A percentile compares a stretch with the other conserved stretches of the same genome.
phyloP scores from a whole-genome alignment of 176 grass and related monocot genomes.

The Rhipidocladum racemiflorum region DNA sequence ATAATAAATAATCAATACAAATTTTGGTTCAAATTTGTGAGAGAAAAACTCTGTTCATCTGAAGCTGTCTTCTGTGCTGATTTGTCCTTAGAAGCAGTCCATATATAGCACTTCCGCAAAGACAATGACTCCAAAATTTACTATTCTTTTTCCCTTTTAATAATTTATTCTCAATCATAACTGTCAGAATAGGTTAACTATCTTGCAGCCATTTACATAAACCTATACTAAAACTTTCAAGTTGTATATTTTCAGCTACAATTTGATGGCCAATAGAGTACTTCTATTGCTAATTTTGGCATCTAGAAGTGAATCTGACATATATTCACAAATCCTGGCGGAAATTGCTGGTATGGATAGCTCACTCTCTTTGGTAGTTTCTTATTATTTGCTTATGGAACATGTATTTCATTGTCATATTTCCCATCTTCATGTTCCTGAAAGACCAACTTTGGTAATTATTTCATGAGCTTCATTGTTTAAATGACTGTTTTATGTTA shows the following conservation, averaged over 20 bases:
- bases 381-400: neutral
- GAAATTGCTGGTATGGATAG: conserved; percentile 69
- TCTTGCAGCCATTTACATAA: conserved; percentile 3
- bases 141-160: conserved; percentile 4
- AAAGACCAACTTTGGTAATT: neutral
- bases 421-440: conserved; percentile 17
- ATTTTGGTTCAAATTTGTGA: neutral
- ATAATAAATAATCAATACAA: neutral
- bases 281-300: conserved; percentile 84
- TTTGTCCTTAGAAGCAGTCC: neutral
- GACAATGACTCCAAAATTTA: neutral
- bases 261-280: conserved; percentile 97
- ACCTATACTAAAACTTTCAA: neutral
- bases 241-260: conserved; percentile 66
- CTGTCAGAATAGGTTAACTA: neutral
- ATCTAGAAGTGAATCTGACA: conserved; percentile 69
- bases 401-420: neutral
- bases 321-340: conserved; percentile 69
- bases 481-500: conserved; percentile 44
- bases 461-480: conserved; percentile 6
- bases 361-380: conserved; percentile 5
- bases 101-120: neutral
- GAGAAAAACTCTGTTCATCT: neutral
- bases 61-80: neutral
- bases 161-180: conserved; percentile 18